Evolutionary conservation across 352 stramenopile genomes (phyloP).

Genomic region (Stephanocyclus meneghinianus): DNA sequence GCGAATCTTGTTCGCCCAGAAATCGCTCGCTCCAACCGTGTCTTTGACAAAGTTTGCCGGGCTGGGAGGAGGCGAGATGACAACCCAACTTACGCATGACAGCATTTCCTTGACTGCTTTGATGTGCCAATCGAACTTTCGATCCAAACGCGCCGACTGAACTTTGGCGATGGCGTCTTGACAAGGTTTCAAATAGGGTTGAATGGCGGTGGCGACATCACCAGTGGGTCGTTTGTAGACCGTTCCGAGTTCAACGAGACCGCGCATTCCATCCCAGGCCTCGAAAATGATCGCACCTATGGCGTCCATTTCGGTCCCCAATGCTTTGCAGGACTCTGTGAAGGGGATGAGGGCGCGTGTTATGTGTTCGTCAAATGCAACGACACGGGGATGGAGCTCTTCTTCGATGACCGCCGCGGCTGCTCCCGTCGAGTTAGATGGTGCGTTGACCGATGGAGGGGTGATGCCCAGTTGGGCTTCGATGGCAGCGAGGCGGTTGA

Average conservation of each 20-base stretch:
- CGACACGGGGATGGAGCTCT: constrained; percentile 75
- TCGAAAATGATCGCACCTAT: constrained; percentile 87
- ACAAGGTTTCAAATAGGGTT: constrained; percentile 58
- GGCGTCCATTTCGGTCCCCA: constrained; percentile 84
- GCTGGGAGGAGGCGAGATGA: constrained; percentile 65
- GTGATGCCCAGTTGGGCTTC: constrained; percentile 85
- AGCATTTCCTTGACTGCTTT: constrained; percentile 84
- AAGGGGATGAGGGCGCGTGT: constrained; percentile 86
- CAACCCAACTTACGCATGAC: constrained; percentile 77
- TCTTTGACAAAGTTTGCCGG: constrained; percentile 94
- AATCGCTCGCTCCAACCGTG: constrained; percentile 92
- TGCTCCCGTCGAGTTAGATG: neutral
- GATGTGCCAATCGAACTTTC: constrained; percentile 83
- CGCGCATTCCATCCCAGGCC: constrained; percentile 88
- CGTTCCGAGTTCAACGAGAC: constrained; percentile 90
- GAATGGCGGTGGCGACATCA: constrained; percentile 40
- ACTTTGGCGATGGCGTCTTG: constrained; percentile 69
- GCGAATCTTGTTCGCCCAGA: constrained; percentile 97
- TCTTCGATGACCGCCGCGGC: constrained; percentile 35
- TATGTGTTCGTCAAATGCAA: constrained; percentile 90
- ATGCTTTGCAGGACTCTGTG: constrained; percentile 80
- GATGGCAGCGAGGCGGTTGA: constrained; percentile 84
- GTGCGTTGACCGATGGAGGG: constrained; percentile 11
- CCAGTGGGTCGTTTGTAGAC: constrained; percentile 88
- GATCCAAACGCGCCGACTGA: constrained; percentile 55